Conservation (phyloP, 202 grass and related monocot genomes). For the Carex arenaria region DNA sequence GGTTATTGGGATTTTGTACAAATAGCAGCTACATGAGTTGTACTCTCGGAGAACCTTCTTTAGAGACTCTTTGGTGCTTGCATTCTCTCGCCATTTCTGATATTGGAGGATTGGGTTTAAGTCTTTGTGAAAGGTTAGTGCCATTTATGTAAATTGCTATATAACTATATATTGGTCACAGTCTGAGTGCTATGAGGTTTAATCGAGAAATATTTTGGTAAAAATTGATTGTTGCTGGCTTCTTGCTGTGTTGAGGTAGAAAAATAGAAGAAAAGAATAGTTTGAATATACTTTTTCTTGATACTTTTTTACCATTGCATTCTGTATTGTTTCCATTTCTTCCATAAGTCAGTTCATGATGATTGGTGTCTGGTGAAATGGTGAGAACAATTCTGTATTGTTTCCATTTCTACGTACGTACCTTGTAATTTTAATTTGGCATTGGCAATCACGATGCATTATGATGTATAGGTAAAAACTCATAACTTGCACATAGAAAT, state of each 20-base stretch:
- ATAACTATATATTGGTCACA: background rate
- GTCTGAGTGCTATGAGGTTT: background rate
- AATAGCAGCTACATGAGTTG: constrained; percentile 50
- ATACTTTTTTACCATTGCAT: background rate
- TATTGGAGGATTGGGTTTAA: constrained; percentile 33
- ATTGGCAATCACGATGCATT: background rate
- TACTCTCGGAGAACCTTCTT: constrained; percentile 46
- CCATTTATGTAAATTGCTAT: background rate
- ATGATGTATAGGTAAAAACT: background rate
- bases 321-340: background rate
- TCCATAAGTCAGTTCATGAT: background rate
- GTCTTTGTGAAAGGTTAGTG: constrained; percentile 40
- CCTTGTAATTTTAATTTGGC: no score
- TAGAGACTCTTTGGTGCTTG: constrained; percentile 61
- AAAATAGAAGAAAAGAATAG: background rate
- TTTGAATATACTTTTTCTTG: background rate
- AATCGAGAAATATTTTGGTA: background rate
- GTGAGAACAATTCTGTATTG: background rate
- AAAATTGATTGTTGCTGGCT: background rate
- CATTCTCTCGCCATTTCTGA: constrained; percentile 44
- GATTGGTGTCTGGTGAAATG: no score
- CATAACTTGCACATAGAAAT: background rate
- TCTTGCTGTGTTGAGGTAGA: background rate
- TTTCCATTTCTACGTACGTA: background rate
- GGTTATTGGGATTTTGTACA: constrained; percentile 59